These are phyloP conservation scores for Kentomonas sorsogonicus DNA, from an alignment of 208 protist species.

Conservation along the genomic window DNA sequence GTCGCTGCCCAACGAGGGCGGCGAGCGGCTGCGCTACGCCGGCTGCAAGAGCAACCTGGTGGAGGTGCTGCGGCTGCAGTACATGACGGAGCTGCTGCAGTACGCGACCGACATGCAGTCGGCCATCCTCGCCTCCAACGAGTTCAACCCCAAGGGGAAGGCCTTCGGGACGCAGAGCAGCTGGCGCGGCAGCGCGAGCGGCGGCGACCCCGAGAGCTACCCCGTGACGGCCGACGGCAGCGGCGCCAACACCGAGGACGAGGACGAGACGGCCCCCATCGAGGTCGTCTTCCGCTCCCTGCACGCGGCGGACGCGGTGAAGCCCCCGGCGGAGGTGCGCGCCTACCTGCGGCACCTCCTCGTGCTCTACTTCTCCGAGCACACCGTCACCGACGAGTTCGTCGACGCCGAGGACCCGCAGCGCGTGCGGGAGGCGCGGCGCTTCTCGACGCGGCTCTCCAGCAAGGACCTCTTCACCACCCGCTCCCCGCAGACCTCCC, in stretches of 20 bases:
- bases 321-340: conserved; percentile 23
- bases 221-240: not conserved
- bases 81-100: conserved; percentile 39
- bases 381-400: conserved; percentile 17
- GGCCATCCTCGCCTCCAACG: conserved; percentile 23
- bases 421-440: conserved; percentile 18
- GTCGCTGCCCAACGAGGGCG: not conserved
- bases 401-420: conserved; percentile 18
- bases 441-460: conserved; percentile 15
- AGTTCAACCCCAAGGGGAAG: conserved; percentile 20
- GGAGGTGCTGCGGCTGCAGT: conserved; percentile 30
- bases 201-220: not conserved
- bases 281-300: conserved; percentile 31
- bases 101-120: conserved; percentile 35
- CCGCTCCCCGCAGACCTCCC: too few species aligned
- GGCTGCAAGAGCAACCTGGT: conserved; percentile 31
- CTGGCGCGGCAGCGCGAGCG: conserved; percentile 5
- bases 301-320: conserved; percentile 23
- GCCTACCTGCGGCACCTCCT: conserved; percentile 45
- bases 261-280: conserved; percentile 16
- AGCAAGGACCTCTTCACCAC: conserved; percentile 24
- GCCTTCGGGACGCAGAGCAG: conserved; percentile 3
- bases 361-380: conserved; percentile 24
- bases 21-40: conserved; percentile 8
- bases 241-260: not conserved